These are phyloP conservation scores for Magnaporthales sp. DNA, from an alignment of 2,329 filamentous ascomycete species.

Conservation along the genomic window DNA sequence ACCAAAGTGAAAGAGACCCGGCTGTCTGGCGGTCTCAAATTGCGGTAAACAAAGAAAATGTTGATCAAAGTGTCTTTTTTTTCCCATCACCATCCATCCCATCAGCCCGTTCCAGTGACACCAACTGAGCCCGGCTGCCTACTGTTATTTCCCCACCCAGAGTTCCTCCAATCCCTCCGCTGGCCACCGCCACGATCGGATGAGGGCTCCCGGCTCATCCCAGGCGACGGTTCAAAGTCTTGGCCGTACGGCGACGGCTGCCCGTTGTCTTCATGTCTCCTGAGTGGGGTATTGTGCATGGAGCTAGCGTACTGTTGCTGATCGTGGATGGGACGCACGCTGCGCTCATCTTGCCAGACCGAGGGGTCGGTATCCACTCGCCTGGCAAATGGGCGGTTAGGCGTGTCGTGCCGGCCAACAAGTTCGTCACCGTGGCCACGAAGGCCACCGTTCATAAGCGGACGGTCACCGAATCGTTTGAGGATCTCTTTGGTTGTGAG, in stretches of 20 bases:
- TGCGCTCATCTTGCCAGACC: conserved; percentile 75
- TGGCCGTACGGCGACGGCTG: conserved; percentile 35
- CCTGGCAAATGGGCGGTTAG: conserved; percentile 42
- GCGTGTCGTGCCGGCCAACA: conserved; percentile 49
- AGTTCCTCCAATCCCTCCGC: conserved; percentile 49
- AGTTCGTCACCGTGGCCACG: conserved; percentile 54
- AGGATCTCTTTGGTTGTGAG: conserved; percentile 96
- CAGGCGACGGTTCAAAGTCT: conserved; percentile 36
- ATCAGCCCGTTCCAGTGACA: conserved; percentile 32
- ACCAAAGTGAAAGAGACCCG: not conserved
- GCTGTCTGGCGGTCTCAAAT: not conserved
- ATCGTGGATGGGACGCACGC: conserved; percentile 67
- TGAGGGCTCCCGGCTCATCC: conserved; percentile 21
- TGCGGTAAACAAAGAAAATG: not conserved
- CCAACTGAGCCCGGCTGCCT: conserved; percentile 41
- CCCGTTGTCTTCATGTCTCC: conserved; percentile 26
- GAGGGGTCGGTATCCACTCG: conserved; percentile 83
- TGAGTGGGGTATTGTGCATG: not conserved
- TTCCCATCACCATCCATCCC: not conserved
- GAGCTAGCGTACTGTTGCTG: conserved; percentile 13
- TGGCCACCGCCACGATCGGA: conserved; percentile 29
- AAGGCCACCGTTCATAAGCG: conserved; percentile 31
- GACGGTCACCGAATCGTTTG: conserved; percentile 79
- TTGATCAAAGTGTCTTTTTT: not conserved
- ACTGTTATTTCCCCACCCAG: conserved; percentile 31